These are phyloP conservation scores for Fusarium xylarioides DNA, from an alignment of 2,329 filamentous ascomycete species.

Conservation along the genomic window DNA sequence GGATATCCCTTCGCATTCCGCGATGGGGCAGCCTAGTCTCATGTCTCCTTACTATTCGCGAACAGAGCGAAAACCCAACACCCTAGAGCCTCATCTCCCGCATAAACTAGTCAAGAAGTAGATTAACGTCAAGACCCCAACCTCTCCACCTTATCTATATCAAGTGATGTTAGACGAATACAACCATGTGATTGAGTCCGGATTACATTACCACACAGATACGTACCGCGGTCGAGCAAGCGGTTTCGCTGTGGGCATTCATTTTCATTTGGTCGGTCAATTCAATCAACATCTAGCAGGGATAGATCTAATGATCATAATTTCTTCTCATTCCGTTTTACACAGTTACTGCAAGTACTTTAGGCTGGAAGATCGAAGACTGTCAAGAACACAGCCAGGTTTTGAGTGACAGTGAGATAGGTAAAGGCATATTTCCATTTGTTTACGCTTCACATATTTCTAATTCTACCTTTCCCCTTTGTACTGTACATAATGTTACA, in stretches of 20 bases:
- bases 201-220: background rate
- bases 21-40: slow-evolving; percentile 16
- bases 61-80: slow-evolving; percentile 5
- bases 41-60: slow-evolving; percentile 15
- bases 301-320: background rate
- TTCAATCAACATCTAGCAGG: too few species aligned
- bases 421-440: background rate
- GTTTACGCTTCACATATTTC: background rate
- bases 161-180: slow-evolving; percentile 42
- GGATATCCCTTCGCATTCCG: slow-evolving; percentile 14
- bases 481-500: slow-evolving; percentile 1
- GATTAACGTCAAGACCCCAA: slow-evolving; percentile 31
- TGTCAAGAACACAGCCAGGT: background rate
- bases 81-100: slow-evolving; percentile 37
- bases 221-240: background rate
- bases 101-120: slow-evolving; percentile 29
- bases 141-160: slow-evolving; percentile 34
- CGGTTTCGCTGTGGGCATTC: background rate
- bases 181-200: slow-evolving; percentile 38
- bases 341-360: background rate
- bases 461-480: background rate
- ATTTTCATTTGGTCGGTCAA: too few species aligned
- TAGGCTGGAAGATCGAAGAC: background rate
- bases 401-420: background rate
- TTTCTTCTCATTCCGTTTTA: background rate